Evolutionary conservation across 2,329 filamentous ascomycete species (phyloP).

Genomic region (Lasiodiplodia sp.): DNA sequence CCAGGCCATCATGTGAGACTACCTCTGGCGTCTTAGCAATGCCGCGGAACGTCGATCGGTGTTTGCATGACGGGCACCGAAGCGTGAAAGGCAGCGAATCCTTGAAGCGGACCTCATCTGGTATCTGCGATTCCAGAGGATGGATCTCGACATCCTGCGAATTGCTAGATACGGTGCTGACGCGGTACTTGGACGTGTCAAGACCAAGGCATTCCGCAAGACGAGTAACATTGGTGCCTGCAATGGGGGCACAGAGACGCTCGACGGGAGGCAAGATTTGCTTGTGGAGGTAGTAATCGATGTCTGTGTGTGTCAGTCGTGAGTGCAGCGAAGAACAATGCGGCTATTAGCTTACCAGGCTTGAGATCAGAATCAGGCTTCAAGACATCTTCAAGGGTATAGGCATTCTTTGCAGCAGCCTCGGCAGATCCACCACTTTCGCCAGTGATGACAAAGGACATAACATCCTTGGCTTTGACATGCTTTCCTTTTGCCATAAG

Average conservation of each 20-base stretch:
- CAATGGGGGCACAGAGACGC: conserved; percentile 94
- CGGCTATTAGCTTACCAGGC: conserved; percentile 51
- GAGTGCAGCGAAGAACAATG: background rate
- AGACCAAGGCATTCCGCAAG: conserved; percentile 93
- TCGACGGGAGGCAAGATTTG: conserved; percentile 98
- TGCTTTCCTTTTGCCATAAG: conserved; percentile 86
- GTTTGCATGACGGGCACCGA: conserved; percentile 82
- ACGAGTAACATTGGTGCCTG: conserved; percentile 86
- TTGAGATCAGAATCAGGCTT: conserved; percentile 77
- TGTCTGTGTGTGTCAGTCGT: conserved; percentile 58
- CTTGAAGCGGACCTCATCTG: conserved; percentile 87
- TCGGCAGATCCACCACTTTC: conserved; percentile 68
- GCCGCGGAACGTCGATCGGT: conserved; percentile 77
- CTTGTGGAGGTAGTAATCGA: conserved; percentile 99
- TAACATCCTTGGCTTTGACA: conserved; percentile 92
- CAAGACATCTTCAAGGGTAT: conserved; percentile 82
- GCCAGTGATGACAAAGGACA: conserved; percentile 91
- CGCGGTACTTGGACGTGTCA: conserved; percentile 85
- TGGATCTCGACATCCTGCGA: conserved; percentile 70
- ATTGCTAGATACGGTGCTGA: conserved; percentile 64
- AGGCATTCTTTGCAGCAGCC: conserved; percentile 84
- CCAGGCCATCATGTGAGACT: conserved; percentile 76
- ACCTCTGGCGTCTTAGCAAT: conserved; percentile 62
- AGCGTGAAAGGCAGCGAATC: conserved; percentile 79
- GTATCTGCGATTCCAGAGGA: conserved; percentile 91